phyloP scores from a whole-genome alignment of 116 monocot genomes.

The Dioscorea cayenensis region DNA sequence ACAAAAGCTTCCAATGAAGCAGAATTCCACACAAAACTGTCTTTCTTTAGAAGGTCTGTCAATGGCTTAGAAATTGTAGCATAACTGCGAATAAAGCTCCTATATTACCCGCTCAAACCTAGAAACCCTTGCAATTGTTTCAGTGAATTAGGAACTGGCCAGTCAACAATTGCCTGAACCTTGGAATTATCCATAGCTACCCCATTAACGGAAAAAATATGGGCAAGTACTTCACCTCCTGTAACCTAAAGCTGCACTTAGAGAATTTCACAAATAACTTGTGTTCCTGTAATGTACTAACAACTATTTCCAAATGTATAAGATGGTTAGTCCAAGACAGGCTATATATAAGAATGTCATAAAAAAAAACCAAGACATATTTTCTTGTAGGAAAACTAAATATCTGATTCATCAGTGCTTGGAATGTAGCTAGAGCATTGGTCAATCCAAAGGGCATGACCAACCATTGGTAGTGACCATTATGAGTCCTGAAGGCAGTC shows the following conservation, averaged over 20 bases:
- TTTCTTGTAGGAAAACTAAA: background rate
- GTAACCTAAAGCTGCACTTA: background rate
- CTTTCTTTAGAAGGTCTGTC: no score
- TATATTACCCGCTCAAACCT: conserved; percentile 4
- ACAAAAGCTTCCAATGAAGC: background rate
- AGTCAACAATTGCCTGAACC: background rate
- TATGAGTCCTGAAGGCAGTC: no score
- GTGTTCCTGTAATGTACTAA: background rate
- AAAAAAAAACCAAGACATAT: background rate
- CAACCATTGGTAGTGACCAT: background rate
- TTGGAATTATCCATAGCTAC: background rate
- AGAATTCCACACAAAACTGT: no score
- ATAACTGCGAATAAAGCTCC: background rate
- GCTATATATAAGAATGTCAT: conserved; percentile 6
- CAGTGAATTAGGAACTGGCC: background rate
- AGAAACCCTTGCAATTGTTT: conserved; percentile 1
- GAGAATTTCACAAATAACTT: background rate
- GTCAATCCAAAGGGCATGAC: conserved; percentile 3
- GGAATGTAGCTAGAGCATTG: conserved; percentile 3
- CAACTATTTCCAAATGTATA: background rate
- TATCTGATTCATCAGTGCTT: background rate
- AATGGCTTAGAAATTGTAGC: background rate
- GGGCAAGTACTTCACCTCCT: background rate
- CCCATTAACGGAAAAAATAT: background rate
- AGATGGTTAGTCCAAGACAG: background rate